A percentile compares a stretch with the other conserved stretches of the same genome.
Conservation (phyloP, 306 rosid genomes). For the Bauhinia variegata region DNA sequence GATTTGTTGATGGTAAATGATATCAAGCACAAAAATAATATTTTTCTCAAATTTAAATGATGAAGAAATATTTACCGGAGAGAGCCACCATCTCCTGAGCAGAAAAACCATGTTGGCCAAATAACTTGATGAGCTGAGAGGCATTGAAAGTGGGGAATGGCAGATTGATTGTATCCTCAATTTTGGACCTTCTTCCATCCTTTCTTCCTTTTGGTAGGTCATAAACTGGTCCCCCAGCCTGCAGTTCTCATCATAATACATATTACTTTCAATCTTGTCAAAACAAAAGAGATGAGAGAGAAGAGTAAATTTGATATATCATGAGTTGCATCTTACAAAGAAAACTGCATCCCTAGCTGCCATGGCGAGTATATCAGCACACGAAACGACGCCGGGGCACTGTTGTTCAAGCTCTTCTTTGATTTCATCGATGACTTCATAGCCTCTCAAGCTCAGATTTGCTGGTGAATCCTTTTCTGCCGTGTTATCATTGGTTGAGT, state of each 20-base stretch:
- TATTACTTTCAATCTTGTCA: too few relatives aligned
- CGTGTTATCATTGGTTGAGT: constrained; percentile 68
- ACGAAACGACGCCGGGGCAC: constrained; percentile 93
- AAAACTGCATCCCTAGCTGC: constrained; percentile 80
- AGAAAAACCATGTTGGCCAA: constrained; percentile 68
- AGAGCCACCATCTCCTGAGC: constrained; percentile 77
- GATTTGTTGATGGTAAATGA: too few relatives aligned
- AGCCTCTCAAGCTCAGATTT: constrained; percentile 82
- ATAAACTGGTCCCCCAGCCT: constrained; percentile 89
- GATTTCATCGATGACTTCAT: constrained; percentile 73
- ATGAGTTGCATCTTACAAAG: constrained; percentile 49
- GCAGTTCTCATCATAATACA: constrained; percentile 1
- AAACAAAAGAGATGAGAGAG: too few relatives aligned
- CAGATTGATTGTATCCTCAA: constrained; percentile 70
- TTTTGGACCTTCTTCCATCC: constrained; percentile 77
- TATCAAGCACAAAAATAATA: too few relatives aligned
- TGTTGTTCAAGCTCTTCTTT: constrained; percentile 62
- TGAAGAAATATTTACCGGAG: constrained; percentile 74
- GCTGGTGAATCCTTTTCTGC: constrained; percentile 97
- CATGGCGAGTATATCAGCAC: constrained; percentile 90
- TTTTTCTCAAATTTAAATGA: too few relatives aligned
- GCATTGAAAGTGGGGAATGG: constrained; percentile 74
- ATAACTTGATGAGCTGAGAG: constrained; percentile 60
- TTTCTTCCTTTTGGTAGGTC: constrained; percentile 79
- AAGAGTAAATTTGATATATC: too few relatives aligned